Percentiles rank a stretch among this genome's conserved stretches.
Conservation (phyloP, 345 rosid species). For the Sonneratia caseolaris region DNA sequence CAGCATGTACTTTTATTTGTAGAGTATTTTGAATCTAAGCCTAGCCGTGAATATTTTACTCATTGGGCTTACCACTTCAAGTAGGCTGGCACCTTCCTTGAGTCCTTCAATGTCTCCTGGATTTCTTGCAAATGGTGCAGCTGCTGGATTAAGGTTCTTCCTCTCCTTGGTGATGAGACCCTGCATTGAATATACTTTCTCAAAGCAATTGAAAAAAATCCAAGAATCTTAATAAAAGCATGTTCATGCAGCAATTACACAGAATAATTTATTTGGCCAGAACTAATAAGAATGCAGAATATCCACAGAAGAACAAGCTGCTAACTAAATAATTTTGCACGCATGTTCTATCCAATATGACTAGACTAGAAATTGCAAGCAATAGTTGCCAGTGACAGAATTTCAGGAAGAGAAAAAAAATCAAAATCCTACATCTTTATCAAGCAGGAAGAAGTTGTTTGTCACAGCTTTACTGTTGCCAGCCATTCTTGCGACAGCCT, state of each 20-base stretch:
- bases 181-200: constrained; percentile 28
- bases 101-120: constrained; percentile 53
- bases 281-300: neutral
- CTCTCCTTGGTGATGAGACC: constrained; percentile 92
- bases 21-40: neutral
- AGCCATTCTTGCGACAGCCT: constrained; percentile 73
- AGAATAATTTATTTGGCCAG: neutral
- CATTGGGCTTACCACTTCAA: constrained; percentile 71
- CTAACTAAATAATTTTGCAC: neutral
- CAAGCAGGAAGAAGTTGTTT: constrained; percentile 58
- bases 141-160: constrained; percentile 75
- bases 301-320: neutral
- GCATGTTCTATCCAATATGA: neutral
- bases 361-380: neutral
- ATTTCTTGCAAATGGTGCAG: constrained; percentile 71
- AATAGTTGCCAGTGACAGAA: neutral
- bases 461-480: constrained; percentile 45
- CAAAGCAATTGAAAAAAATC: neutral
- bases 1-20: neutral
- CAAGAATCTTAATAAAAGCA: neutral
- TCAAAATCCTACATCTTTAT: constrained; percentile 70
- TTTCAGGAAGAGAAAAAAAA: constrained; percentile 4
- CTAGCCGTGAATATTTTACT: neutral
- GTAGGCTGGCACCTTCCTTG: constrained; percentile 69
- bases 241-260: neutral